phyloP scores from a whole-genome alignment of 352 stramenopile species.

The Pythium utonaiense region DNA sequence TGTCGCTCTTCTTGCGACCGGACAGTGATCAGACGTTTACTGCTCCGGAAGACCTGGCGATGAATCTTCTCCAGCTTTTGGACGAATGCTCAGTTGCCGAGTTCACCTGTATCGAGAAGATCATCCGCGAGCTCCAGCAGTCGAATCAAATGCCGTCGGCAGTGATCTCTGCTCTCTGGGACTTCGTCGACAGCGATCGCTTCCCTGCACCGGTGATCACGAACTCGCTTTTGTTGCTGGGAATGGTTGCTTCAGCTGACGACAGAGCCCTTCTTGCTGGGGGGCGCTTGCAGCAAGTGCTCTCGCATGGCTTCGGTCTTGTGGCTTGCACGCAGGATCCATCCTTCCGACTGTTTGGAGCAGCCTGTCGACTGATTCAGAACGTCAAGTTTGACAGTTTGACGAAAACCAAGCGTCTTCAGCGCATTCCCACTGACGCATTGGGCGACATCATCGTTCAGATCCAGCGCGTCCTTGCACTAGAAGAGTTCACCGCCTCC shows the following conservation, averaged over 20 bases:
- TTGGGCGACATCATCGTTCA: slow-evolving; percentile 89
- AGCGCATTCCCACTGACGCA: slow-evolving; percentile 80
- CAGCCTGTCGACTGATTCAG: slow-evolving; percentile 62
- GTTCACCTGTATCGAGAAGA: slow-evolving; percentile 73
- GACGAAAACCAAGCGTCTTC: slow-evolving; percentile 42
- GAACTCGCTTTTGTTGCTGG: slow-evolving; percentile 58
- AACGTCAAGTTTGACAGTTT: slow-evolving; percentile 58
- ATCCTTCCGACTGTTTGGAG: slow-evolving; percentile 49
- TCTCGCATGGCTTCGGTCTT: slow-evolving; percentile 54
- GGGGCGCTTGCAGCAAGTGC: slow-evolving; percentile 50
- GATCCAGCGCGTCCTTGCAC: slow-evolving; percentile 80
- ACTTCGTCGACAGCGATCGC: slow-evolving; percentile 52
- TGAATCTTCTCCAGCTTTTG: slow-evolving; percentile 71
- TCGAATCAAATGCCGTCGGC: slow-evolving; percentile 56
- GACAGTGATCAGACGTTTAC: slow-evolving; percentile 38
- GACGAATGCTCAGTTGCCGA: slow-evolving; percentile 76
- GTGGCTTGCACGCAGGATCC: slow-evolving; percentile 45
- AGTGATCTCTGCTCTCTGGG: slow-evolving; percentile 68
- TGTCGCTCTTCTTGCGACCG: slow-evolving; percentile 59
- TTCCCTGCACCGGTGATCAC: slow-evolving; percentile 58
- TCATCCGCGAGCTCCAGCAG: slow-evolving; percentile 59
- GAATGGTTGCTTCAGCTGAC: slow-evolving; percentile 68
- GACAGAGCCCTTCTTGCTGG: slow-evolving; percentile 60
- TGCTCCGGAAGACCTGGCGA: slow-evolving; percentile 44
- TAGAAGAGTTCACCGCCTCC: slow-evolving; percentile 77